Evolutionary conservation across 345 rosid species (phyloP), one percentile per base, ranked within the genome.

Genomic region (Hypericum perforatum): DNA sequence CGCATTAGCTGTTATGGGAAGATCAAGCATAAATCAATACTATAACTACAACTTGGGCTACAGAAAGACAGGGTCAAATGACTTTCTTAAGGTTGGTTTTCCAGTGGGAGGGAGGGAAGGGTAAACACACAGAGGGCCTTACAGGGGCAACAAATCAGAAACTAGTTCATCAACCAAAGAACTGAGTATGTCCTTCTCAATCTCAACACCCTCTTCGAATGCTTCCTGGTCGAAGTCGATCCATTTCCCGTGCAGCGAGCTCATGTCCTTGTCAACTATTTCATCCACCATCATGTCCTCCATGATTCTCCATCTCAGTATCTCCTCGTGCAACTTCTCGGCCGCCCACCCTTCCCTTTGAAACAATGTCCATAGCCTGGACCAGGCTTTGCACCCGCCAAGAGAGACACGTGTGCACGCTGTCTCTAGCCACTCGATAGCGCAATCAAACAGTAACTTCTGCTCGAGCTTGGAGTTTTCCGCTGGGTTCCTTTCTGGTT

Each of bases 261-360:
- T 79, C 98, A 87, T 87, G 61, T 91, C 89, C 57, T 55, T 80
- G 49, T 82, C 85, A 29, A 85, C 86, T 57, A 91, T 85, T 43
- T 85, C 95, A 57, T 91, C 96, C 63, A 87, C 83, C 86, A 76
- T 75, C 71, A 70, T 39, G 41, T 78, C 92, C 47, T 82, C 79
- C 75, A 70, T 77, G 63, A 64, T 63, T 54, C 72, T 75, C 84
- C 79, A 74, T 14, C 72, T 68, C 0, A 37, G 56, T 3, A 87
- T 74, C 65, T 77, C 86, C 69, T 65, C 76, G 41, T 67, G 69
- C 66, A 85, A 55, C 63, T 82, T 84, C 56, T 76, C 80, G 0
- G 84, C 95, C 65, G 79, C 47, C 86, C 71, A 67, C 37, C 62
- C 76, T 50, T 72, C 79, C 43, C 71, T 63, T 40, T 46, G 50